A percentile compares a stretch with the other conserved stretches of the same genome.
phyloP scores from a whole-genome alignment of 768 basidiomycete genomes.

The Trametes cinnabarina region DNA sequence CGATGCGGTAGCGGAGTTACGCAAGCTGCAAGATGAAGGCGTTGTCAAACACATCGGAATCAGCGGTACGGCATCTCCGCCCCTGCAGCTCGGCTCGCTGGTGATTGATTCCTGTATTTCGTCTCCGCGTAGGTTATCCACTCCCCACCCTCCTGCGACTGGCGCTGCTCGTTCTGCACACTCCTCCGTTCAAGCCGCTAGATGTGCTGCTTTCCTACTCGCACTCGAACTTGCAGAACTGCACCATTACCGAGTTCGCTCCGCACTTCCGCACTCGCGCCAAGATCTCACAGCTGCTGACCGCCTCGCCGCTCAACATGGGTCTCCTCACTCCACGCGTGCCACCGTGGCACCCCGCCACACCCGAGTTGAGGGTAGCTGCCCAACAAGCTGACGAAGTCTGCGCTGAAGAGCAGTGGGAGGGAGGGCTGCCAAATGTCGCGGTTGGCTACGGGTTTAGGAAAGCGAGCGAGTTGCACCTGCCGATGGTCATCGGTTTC shows the following conservation, averaged over 20 bases:
- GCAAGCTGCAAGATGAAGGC: slow-evolving; percentile 69
- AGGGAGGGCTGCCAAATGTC: slow-evolving; percentile 54
- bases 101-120: neutral
- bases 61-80: slow-evolving; percentile 48
- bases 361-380: slow-evolving; percentile 45
- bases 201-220: slow-evolving; percentile 82
- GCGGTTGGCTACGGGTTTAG: slow-evolving; percentile 73
- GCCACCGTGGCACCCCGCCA: slow-evolving; percentile 79
- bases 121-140: slow-evolving; percentile 58
- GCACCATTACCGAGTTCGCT: slow-evolving; percentile 54
- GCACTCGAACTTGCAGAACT: slow-evolving; percentile 76
- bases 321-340: slow-evolving; percentile 60
- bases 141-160: slow-evolving; percentile 83
- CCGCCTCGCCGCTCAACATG: slow-evolving; percentile 86
- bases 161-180: slow-evolving; percentile 68
- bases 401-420: slow-evolving; percentile 35
- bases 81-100: neutral
- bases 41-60: slow-evolving; percentile 74
- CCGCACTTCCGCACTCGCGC: slow-evolving; percentile 60
- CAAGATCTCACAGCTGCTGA: slow-evolving; percentile 61
- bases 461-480: slow-evolving; percentile 39
- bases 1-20: slow-evolving; percentile 62
- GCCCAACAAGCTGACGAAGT: slow-evolving; percentile 36
- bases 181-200: slow-evolving; percentile 63
- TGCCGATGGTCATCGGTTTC: slow-evolving; percentile 73